A percentile compares a stretch with the other conserved stretches of the same genome.
phyloP scores from a whole-genome alignment of 768 basidiomycete genomes.

The Suillus plorans region DNA sequence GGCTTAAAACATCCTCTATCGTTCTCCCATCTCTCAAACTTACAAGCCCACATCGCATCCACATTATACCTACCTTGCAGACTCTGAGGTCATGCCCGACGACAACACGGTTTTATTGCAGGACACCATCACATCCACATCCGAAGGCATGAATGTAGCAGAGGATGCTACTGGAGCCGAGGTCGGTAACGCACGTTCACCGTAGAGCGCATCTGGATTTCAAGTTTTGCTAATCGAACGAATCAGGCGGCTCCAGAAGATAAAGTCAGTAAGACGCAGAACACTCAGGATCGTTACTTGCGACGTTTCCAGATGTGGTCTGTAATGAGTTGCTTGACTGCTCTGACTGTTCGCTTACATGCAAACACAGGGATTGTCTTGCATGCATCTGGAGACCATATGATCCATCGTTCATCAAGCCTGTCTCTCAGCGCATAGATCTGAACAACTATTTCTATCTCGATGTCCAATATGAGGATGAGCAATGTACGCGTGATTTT shows the following conservation, averaged over 20 bases:
- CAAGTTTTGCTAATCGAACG: neutral
- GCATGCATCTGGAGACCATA: neutral
- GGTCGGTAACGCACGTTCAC: neutral
- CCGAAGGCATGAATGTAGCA: neutral
- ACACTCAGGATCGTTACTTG: neutral
- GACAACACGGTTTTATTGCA: neutral
- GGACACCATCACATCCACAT: neutral
- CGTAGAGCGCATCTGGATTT: neutral
- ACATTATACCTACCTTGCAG: neutral
- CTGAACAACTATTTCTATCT: constrained; percentile 20
- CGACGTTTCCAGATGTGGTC: neutral
- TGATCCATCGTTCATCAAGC: constrained; percentile 8
- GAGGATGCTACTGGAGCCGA: neutral
- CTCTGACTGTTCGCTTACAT: neutral
- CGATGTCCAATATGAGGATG: neutral
- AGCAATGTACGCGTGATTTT: neutral
- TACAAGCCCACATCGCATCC: neutral
- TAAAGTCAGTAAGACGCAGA: neutral
- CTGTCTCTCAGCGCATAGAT: constrained; percentile 14
- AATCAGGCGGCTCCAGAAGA: neutral
- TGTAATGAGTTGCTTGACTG: neutral
- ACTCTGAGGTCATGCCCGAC: neutral
- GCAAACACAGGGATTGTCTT: neutral
- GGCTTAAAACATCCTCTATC: neutral
- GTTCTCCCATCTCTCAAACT: neutral